Conservation (phyloP, 2,329 filamentous ascomycete species). For the Aspergillus sergii region DNA sequence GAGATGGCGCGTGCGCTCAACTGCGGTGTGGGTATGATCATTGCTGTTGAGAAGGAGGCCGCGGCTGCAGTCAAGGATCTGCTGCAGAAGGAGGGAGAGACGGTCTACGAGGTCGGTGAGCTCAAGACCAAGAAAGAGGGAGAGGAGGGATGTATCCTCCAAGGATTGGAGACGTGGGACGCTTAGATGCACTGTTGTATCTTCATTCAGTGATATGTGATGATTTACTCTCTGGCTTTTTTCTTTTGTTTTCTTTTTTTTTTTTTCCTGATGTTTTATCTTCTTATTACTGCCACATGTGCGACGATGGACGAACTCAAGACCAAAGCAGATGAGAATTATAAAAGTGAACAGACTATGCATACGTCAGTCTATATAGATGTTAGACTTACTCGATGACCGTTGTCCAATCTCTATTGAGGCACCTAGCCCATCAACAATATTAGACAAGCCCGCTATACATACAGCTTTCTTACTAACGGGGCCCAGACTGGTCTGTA, state of each 20-base stretch:
- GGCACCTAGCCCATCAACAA: background rate
- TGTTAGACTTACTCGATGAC: background rate
- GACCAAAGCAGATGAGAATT: background rate
- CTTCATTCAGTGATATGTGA: background rate
- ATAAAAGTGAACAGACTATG: constrained; percentile 3
- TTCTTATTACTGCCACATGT: constrained; percentile 6
- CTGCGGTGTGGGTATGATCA: constrained; percentile 90
- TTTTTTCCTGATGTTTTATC: constrained; percentile 8
- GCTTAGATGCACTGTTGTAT: constrained; percentile 14
- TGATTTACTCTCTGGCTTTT: constrained; percentile 10
- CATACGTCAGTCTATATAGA: constrained; percentile 3
- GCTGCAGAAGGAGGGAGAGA: constrained; percentile 71
- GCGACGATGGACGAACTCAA: constrained; percentile 23
- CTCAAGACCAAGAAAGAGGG: constrained; percentile 61
- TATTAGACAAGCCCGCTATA: background rate
- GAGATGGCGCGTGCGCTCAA: constrained; percentile 97
- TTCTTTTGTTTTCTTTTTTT: constrained; percentile 10
- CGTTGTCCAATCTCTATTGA: background rate
- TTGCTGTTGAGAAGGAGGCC: constrained; percentile 71
- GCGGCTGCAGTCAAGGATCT: constrained; percentile 62
- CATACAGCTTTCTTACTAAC: background rate
- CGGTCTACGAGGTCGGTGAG: constrained; percentile 73
- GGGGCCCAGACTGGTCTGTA: background rate
- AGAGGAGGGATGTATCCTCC: constrained; percentile 64
- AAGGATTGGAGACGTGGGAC: constrained; percentile 57